Base-by-base conservation (phyloP, 192 early-diverging fungal genomes). In the Diversispora eburnea region DNA sequence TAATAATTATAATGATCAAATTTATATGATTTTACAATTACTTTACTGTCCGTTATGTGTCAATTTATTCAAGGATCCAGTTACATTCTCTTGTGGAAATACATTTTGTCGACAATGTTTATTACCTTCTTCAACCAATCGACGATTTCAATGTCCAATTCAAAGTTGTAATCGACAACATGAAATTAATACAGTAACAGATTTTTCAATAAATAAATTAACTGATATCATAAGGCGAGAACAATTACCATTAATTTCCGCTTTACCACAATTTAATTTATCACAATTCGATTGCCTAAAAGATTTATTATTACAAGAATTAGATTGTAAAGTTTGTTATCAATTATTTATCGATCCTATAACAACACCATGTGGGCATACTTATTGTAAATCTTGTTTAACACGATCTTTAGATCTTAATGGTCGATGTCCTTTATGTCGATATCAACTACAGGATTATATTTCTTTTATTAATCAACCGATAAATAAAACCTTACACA, bases 321-420 rank as follows among this genome's bases (percentile, higher is more conserved):
- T 85, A 13, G 90, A 89, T 75, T 92, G 90, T 72, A 77, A 80
- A 9, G 77, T 92, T 19, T 92, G 90, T 73, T 82, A 73, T 48
- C 65, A 72, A 10, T 67, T 84, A 12, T 79, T 89, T 67, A 52
- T 70, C 25, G 78, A 87, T n/a, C 89, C 91, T 4, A 74, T 90
- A 10, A 90, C 88, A 0, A 82, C 84, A 15, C 81, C 80, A 3
- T 92, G 91, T 58, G 91, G 91, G 0, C 91, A 92, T 74, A 87
- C 84, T n/a, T 83, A 83, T 60, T 92, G 91, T 73, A 80, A 79
- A 20, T 58, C 59, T 6, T 92, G 91, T 70, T 48, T 92, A 4
- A 76, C 87, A n/a, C 77, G 79, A 10, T 81, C 87, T 1, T 51
- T 89, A 3, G 87, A 89, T 66, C 81, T 87, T 75, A 77, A 76